Evolutionary conservation across 2,329 filamentous ascomycete species (phyloP).

Genomic region (Sclerotinia spermophila): DNA sequence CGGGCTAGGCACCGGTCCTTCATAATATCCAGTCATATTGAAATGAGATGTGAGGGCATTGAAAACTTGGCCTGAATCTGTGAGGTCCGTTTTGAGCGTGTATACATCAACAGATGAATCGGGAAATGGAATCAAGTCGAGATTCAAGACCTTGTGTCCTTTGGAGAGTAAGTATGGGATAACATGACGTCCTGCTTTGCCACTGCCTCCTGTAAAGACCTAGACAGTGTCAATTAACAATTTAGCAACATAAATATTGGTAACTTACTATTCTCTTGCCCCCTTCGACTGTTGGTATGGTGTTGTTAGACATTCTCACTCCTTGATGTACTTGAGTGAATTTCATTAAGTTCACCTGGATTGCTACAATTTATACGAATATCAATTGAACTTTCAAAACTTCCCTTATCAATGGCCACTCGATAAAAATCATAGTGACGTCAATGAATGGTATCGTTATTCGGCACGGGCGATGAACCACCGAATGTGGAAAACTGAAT

Average conservation of each 20-base stretch:
- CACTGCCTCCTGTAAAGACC: conserved; percentile 40
- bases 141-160: conserved; percentile 40
- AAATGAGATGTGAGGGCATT: conserved; percentile 47
- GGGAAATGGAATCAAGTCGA: conserved; percentile 38
- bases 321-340: neutral
- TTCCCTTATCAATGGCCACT: neutral
- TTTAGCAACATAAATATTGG: neutral
- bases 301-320: neutral
- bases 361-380: neutral
- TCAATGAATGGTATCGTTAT: neutral
- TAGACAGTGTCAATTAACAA: conserved; percentile 2
- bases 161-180: conserved; percentile 36
- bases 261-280: neutral
- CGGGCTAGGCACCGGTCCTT: conserved; percentile 40
- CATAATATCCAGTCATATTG: conserved; percentile 44
- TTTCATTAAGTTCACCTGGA: too few species aligned
- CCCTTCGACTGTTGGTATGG: neutral
- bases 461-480: neutral
- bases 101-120: conserved; percentile 33
- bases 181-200: conserved; percentile 39
- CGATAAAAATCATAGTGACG: neutral
- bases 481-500: neutral
- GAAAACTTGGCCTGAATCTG: conserved; percentile 40
- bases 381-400: neutral
- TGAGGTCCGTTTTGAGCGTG: conserved; percentile 38